Evolutionary conservation across 1,284 basidiomycete species (phyloP).

Genomic region (Moesziomyces parantarcticus): DNA sequence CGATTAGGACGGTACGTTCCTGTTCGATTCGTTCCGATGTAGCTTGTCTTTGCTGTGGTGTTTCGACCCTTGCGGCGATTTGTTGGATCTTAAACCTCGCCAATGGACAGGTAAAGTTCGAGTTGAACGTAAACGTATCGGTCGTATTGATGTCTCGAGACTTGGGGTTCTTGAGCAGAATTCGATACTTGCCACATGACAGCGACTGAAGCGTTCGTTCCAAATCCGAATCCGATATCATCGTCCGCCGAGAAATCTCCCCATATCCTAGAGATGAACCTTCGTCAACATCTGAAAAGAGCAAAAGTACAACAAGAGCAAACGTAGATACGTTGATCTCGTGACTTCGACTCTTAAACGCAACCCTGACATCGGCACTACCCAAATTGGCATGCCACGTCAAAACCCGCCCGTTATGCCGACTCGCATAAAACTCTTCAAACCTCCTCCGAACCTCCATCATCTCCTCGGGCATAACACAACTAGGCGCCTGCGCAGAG

Average conservation of each 20-base stretch:
- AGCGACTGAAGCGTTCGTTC: slow-evolving; percentile 92
- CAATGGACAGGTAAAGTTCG: slow-evolving; percentile 80
- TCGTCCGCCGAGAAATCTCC: slow-evolving; percentile 45
- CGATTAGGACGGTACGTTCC: slow-evolving; percentile 87
- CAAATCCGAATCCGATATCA: slow-evolving; percentile 81
- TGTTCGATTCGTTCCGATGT: slow-evolving; percentile 92
- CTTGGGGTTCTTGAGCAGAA: slow-evolving; percentile 89
- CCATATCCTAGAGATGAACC: slow-evolving; percentile 35
- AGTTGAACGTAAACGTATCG: slow-evolving; percentile 91
- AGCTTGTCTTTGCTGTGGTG: slow-evolving; percentile 85
- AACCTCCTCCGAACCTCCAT: slow-evolving; percentile 74
- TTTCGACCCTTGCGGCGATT: slow-evolving; percentile 86
- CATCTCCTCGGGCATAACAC: slow-evolving; percentile 50
- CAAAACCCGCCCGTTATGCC: slow-evolving; percentile 88
- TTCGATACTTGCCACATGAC: slow-evolving; percentile 95
- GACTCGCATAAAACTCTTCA: slow-evolving; percentile 87
- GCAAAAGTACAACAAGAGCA: slow-evolving; percentile 84
- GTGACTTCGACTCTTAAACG: slow-evolving; percentile 83
- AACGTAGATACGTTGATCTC: slow-evolving; percentile 94
- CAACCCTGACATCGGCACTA: slow-evolving; percentile 85
- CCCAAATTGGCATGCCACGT: slow-evolving; percentile 95
- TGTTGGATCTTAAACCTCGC: slow-evolving; percentile 95
- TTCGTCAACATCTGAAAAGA: slow-evolving; percentile 77
- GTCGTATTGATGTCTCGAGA: slow-evolving; percentile 80
- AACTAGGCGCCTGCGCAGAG: slow-evolving; percentile 47